These are phyloP conservation scores for Rhynchosporium secalis DNA, from an alignment of 2,329 filamentous ascomycete species.

Conservation along the genomic window DNA sequence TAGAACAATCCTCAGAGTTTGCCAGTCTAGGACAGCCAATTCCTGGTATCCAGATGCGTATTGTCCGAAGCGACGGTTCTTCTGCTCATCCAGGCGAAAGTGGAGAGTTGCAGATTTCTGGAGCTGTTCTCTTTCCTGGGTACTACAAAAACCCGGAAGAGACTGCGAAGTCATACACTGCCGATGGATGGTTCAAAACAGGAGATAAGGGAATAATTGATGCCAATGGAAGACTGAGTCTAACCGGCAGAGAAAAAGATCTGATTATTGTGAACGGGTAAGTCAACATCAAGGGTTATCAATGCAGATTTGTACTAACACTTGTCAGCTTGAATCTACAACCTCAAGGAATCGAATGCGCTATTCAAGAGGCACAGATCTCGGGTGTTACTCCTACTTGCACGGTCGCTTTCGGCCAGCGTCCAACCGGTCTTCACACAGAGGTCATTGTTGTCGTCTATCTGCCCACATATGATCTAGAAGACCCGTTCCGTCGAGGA, in stretches of 20 bases:
- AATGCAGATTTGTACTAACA: conserved; percentile 22
- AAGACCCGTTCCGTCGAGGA: conserved; percentile 33
- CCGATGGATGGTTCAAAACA: conserved; percentile 48
- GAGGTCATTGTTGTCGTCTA: conserved; percentile 46
- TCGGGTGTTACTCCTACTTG: conserved; percentile 35
- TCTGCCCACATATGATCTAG: conserved; percentile 36
- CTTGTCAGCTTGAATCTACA: conserved; percentile 48
- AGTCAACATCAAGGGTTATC: background rate
- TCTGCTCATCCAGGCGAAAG: conserved; percentile 38
- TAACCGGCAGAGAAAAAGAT: conserved; percentile 46
- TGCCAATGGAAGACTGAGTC: conserved; percentile 38
- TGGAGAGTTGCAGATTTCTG: conserved; percentile 38
- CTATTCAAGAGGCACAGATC: conserved; percentile 42
- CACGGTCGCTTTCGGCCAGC: conserved; percentile 45
- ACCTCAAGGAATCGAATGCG: conserved; percentile 43
- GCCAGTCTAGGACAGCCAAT: conserved; percentile 45
- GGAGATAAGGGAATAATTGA: conserved; percentile 45
- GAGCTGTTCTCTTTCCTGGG: conserved; percentile 60
- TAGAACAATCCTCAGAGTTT: conserved; percentile 35
- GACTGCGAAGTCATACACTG: conserved; percentile 56
- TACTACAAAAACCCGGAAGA: conserved; percentile 47
- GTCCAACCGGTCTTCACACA: conserved; percentile 38
- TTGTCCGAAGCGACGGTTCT: conserved; percentile 32
- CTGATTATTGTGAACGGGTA: conserved; percentile 49
- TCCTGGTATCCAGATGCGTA: conserved; percentile 44